Evolutionary conservation across 2,329 filamentous ascomycete species (phyloP), one percentile per base, ranked within the genome.

Genomic region (Colletotrichum sp.): DNA sequence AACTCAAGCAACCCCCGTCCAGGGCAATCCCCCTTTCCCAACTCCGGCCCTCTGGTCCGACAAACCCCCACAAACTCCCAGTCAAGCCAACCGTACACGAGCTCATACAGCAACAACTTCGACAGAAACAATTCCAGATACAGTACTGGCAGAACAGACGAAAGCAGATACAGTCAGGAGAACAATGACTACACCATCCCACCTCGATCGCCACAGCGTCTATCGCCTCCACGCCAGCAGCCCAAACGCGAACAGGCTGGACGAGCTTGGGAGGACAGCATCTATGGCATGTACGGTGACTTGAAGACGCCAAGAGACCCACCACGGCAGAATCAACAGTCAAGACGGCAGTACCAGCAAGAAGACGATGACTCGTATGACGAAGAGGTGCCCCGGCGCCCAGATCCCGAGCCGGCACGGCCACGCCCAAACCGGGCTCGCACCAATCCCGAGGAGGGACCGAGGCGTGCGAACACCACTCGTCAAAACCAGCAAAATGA

Each of bases 31-130:
- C 75, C 75, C 6, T 77, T 77, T 12, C 75, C 71, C 26, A 34
- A 57, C 6, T 52, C 75, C 44, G 69, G 62, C 5, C 55, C 73
- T 6, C 34, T 73, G 4, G 32, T 76, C 26, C 70, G 70, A n/a
- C 70, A 69, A 72, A 26, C 52, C 3, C 16, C 55, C 6, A 24
- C 32, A 32, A 10, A 39, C 3, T 44, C 55, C 15, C 73, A 72
- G n/a, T 34, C 36, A 24, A 62, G 28, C 8, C 71, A 67, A 12
- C 30, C 75, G 16, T 75, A 77, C 21, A 64, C 62, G 6, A 75
- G 60, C 55, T 75, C 75, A 21, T 77, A 77, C 39, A 77, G 66
- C 75, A 77, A 75, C 62, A 77, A 77, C 67, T 77, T 75, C 24
- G 72, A 77, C n/a, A 72, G 71, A 6, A 26, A 32, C n/a, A 75